Evolutionary conservation across 2,329 filamentous ascomycete genomes (phyloP).

Genomic region (Coleophoma eucalyptorum): DNA sequence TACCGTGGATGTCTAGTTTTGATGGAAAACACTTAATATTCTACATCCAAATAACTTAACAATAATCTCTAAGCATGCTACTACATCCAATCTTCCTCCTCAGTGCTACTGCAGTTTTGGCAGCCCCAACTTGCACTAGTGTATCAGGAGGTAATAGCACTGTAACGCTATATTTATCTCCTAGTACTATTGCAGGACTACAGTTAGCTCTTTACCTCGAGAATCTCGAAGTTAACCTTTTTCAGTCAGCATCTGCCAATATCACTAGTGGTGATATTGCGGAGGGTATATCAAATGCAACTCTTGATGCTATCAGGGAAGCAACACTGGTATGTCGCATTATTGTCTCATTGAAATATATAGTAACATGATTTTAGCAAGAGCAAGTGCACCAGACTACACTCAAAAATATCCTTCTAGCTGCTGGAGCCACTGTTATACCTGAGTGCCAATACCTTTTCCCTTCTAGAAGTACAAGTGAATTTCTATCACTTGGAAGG

Average conservation of each 20-base stretch:
- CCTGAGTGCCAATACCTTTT: slow-evolving; percentile 8
- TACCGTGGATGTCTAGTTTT: too few species aligned
- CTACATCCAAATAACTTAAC: too few species aligned
- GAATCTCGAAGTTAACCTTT: slow-evolving; percentile 8
- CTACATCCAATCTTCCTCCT: too few species aligned
- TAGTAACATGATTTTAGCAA: slow-evolving; percentile 8
- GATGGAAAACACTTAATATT: too few species aligned
- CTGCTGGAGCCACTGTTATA: slow-evolving; percentile 2
- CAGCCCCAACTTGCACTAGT: too few species aligned
- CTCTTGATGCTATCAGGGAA: slow-evolving; percentile 7
- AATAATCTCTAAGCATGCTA: too few species aligned
- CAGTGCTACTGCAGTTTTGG: too few species aligned
- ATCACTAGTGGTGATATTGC: slow-evolving; percentile 6
- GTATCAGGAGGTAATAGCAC: too few species aligned
- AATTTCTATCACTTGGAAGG: slow-evolving; percentile 8
- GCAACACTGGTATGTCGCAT: slow-evolving; percentile 4
- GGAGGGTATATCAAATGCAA: slow-evolving; percentile 6
- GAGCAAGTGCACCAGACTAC: slow-evolving; percentile 9
- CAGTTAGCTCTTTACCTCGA: slow-evolving; percentile 8
- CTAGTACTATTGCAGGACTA: slow-evolving; percentile 3
- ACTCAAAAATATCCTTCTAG: slow-evolving; percentile 7
- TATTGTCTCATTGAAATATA: not conserved
- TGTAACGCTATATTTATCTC: too few species aligned
- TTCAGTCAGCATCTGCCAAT: slow-evolving; percentile 5
- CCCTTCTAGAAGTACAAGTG: slow-evolving; percentile 5